Evolutionary conservation across 1,284 basidiomycete genomes (phyloP).

Genomic region (Rhodofomes roseus): DNA sequence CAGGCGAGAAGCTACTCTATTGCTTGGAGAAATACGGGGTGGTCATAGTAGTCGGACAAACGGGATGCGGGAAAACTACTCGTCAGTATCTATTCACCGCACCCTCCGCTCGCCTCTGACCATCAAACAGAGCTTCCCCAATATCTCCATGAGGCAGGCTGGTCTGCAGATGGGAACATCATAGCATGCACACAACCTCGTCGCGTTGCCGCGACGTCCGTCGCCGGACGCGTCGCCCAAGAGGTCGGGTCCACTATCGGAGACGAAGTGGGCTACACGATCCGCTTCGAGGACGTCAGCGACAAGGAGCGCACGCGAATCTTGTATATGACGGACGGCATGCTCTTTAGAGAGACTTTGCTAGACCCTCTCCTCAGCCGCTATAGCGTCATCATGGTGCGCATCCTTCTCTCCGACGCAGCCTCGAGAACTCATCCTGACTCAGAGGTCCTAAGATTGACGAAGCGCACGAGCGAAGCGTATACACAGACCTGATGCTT

Average conservation of each 20-base stretch:
- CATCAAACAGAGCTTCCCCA: conserved; percentile 80
- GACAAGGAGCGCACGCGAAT: conserved; percentile 82
- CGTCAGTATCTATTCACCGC: conserved; percentile 50
- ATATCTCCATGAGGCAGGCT: conserved; percentile 88
- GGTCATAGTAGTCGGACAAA: conserved; percentile 90
- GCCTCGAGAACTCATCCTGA: conserved; percentile 13
- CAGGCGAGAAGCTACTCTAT: conserved; percentile 78
- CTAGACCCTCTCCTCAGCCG: conserved; percentile 84
- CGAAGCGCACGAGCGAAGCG: conserved; percentile 94
- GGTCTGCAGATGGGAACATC: conserved; percentile 76
- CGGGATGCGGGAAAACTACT: conserved; percentile 97
- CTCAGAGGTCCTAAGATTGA: conserved; percentile 62
- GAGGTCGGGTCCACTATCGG: conserved; percentile 89
- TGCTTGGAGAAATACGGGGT: conserved; percentile 83
- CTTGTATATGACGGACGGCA: conserved; percentile 97
- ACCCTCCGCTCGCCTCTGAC: not conserved
- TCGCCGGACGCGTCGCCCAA: conserved; percentile 85
- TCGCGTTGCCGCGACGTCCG: conserved; percentile 92
- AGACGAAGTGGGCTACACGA: conserved; percentile 96
- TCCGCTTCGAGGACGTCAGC: conserved; percentile 94
- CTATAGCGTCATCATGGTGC: conserved; percentile 94
- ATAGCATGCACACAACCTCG: conserved; percentile 94
- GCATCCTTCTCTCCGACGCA: conserved; percentile 19
- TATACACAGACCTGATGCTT: conserved; percentile 92
- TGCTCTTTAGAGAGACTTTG: conserved; percentile 94